Conservation (phyloP, 2,329 filamentous ascomycete genomes). For the Ophiocordyceps robertsii region DNA sequence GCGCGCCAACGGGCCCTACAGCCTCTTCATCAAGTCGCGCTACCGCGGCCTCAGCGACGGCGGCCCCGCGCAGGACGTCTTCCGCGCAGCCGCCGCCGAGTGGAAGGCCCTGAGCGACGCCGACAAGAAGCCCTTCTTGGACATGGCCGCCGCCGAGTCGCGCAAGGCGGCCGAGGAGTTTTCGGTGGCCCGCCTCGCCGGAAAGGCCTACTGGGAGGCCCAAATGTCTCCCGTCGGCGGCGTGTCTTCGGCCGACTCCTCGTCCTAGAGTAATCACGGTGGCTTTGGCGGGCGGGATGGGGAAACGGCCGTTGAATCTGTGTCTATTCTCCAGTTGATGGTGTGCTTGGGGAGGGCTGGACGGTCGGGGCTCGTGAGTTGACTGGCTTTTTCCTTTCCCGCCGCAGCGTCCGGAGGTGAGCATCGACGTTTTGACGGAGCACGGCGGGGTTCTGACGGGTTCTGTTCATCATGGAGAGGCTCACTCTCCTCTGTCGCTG, state of each 20-base stretch:
- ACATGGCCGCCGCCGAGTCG: slow-evolving; percentile 10
- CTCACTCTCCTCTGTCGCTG: too few species aligned
- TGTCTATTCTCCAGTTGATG: too few species aligned
- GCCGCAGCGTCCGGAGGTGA: too few species aligned
- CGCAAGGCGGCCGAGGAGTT: slow-evolving; percentile 6
- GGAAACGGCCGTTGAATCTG: too few species aligned
- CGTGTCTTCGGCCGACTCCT: background rate
- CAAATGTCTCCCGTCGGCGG: slow-evolving; percentile 1
- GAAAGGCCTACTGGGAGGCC: slow-evolving; percentile 8
- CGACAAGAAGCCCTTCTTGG: slow-evolving; percentile 27
- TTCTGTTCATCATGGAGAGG: too few species aligned
- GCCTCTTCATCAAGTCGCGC: slow-evolving; percentile 23
- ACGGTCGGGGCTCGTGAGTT: too few species aligned
- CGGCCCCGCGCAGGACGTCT: slow-evolving; percentile 4
- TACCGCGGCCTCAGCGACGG: slow-evolving; percentile 16
- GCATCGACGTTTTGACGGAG: too few species aligned
- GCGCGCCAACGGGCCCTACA: slow-evolving; percentile 17
- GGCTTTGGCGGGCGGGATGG: too few species aligned
- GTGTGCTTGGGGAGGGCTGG: too few species aligned
- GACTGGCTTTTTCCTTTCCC: too few species aligned
- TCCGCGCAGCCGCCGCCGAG: slow-evolving; percentile 15
- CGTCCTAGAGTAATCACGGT: too few species aligned
- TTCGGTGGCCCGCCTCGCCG: slow-evolving; percentile 16
- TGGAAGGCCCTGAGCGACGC: slow-evolving; percentile 29
- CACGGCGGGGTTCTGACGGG: too few species aligned